A percentile compares a stretch with the other conserved stretches of the same genome.
These are phyloP conservation scores for Benincasa hispida DNA, from an alignment of 306 rosid genomes.

Conservation along the genomic window DNA sequence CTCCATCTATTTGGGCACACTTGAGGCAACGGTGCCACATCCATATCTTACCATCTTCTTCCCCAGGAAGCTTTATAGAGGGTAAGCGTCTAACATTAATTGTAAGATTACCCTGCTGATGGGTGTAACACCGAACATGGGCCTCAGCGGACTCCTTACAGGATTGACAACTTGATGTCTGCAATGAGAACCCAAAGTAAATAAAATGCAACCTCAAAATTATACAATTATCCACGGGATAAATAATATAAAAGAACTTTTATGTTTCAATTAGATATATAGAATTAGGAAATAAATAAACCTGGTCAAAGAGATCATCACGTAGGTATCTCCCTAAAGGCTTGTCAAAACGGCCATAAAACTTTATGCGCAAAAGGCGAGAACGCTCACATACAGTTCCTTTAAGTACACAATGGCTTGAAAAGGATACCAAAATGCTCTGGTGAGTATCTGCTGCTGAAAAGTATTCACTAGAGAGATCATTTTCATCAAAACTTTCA, in stretches of 20 bases:
- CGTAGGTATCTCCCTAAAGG: constrained; percentile 93
- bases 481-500: constrained; percentile 45
- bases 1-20: constrained; percentile 74
- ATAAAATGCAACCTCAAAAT: constrained; percentile 5
- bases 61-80: constrained; percentile 74
- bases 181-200: constrained; percentile 8
- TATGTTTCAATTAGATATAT: background rate
- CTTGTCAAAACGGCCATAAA: constrained; percentile 85
- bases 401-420: constrained; percentile 78
- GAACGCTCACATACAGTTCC: constrained; percentile 77
- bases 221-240: background rate
- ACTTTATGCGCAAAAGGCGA: constrained; percentile 84
- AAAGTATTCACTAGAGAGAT: constrained; percentile 64
- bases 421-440: constrained; percentile 88
- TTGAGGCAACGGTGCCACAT: constrained; percentile 98
- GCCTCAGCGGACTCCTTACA: constrained; percentile 74
- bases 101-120: constrained; percentile 94
- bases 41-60: constrained; percentile 89
- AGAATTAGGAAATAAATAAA: constrained; percentile 9
- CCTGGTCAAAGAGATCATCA: constrained; percentile 80
- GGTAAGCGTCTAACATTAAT: constrained; percentile 74
- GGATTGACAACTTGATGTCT: constrained; percentile 58
- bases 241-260: no score
- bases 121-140: constrained; percentile 75
- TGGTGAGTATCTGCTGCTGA: constrained; percentile 78